Conservation (phyloP, 768 basidiomycete genomes). For the Kwoniella mangroviensis region DNA sequence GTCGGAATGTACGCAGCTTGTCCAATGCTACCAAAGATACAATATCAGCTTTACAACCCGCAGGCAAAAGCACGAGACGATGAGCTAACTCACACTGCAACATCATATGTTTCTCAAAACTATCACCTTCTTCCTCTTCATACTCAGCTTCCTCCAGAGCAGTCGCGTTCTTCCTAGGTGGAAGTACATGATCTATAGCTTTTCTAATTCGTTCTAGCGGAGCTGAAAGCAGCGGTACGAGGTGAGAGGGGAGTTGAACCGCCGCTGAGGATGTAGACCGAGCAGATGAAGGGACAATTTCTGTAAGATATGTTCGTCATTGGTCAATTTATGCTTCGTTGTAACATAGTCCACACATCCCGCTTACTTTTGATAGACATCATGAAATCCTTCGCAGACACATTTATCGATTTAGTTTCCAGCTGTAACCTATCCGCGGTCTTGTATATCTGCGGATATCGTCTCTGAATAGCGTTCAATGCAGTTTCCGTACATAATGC, state of each 20-base stretch:
- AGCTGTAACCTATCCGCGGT: constrained; percentile 81
- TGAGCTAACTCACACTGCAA: constrained; percentile 70
- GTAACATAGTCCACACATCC: not conserved
- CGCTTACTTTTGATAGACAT: constrained; percentile 88
- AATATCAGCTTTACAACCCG: no score
- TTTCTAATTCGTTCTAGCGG: constrained; percentile 73
- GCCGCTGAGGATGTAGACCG: constrained; percentile 86
- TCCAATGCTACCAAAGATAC: constrained; percentile 72
- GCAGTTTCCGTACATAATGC: constrained; percentile 97
- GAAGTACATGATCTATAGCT: constrained; percentile 75
- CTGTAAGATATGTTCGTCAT: constrained; percentile 59
- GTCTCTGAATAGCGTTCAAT: constrained; percentile 90
- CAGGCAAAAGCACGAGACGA: no score
- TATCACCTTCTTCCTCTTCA: constrained; percentile 80
- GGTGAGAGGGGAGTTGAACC: constrained; percentile 79
- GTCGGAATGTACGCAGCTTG: constrained; percentile 84
- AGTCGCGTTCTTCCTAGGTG: constrained; percentile 75
- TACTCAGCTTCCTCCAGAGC: constrained; percentile 94
- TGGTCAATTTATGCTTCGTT: no score
- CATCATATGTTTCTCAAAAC: constrained; percentile 83
- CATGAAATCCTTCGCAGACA: constrained; percentile 92
- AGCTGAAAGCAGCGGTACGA: constrained; percentile 74
- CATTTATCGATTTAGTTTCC: constrained; percentile 80
- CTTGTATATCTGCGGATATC: constrained; percentile 97
- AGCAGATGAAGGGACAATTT: constrained; percentile 91